Base-by-base conservation (phyloP, 2,329 filamentous ascomycete species). In the Beauveria australis region DNA sequence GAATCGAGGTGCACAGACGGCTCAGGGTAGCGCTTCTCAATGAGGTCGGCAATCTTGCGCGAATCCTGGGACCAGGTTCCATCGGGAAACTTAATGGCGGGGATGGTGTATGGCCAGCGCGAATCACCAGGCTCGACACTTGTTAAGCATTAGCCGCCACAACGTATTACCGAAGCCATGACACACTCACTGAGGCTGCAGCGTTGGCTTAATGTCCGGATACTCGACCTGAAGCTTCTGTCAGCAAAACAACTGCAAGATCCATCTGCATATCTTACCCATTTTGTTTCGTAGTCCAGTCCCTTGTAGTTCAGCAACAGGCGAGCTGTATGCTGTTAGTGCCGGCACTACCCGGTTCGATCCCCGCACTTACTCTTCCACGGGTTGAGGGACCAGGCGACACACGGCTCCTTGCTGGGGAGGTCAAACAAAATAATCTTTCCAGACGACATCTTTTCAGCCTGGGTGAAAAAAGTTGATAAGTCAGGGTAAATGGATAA, bases 241-340 rank as follows among this genome's bases (percentile, higher is more conserved):
- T 18, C 0, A 47, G 10, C 40, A 1, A 28, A 33, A 3, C 22
- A 14, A 16, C 14, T 10, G 14, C 8, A 60, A 4, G 0, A 3
- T 1, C 9, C 10, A 3, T 14, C 10, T 8, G 3, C 64, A 59
- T 16, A 24, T 6, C 22, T 19, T 66, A 77, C 72, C 85, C 86
- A 90, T 78, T 86, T 76, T 0, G 87, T 90, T 68, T 80, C 79
- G 74, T 90, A 91, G 51, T 84, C 78, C 16, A 90, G 70, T 1
- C 76, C 76, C 70, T 91, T 91, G 74, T 80, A 89, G 73, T 89
- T 90, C 49, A 91, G 73, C 2, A 81, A 69, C 60, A 90, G 72
- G 1, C 88, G 85, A 49, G 83, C 87, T 89, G 57, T 28, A 1
- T n/a, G 10, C 18, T 40, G 44, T 63, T 52, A 64, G 56, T 56